Evolutionary conservation across 2,329 filamentous ascomycete species (phyloP).

Genomic region (Tolypocladium ophioglossoides): DNA sequence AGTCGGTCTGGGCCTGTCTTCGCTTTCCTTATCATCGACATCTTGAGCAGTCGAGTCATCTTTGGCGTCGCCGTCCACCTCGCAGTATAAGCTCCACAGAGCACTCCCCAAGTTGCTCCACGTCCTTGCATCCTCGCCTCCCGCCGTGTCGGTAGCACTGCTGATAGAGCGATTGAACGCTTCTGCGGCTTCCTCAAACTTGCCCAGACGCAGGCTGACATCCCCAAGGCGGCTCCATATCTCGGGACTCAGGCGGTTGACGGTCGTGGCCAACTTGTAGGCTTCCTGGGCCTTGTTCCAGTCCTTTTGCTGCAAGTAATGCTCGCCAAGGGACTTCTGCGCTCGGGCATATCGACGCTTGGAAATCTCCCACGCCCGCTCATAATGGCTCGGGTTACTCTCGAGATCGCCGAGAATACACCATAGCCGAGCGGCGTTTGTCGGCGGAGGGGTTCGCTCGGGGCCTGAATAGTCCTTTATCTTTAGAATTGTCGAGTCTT

Average conservation of each 20-base stretch:
- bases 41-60: constrained; percentile 6
- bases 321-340: constrained; percentile 75
- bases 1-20: constrained; percentile 9
- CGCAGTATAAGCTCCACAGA: constrained; percentile 58
- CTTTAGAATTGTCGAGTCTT: constrained; percentile 46
- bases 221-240: constrained; percentile 90
- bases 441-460: constrained; percentile 57
- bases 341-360: constrained; percentile 72
- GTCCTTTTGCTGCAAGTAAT: constrained; percentile 58
- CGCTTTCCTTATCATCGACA: constrained; percentile 19
- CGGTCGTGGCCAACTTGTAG: constrained; percentile 65
- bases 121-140: constrained; percentile 80
- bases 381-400: constrained; percentile 61
- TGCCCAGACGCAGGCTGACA: constrained; percentile 65
- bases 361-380: constrained; percentile 81
- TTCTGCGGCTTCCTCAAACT: constrained; percentile 70
- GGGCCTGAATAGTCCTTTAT: constrained; percentile 46
- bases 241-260: constrained; percentile 71
- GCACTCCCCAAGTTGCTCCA: constrained; percentile 93
- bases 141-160: constrained; percentile 44
- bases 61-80: constrained; percentile 24
- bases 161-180: constrained; percentile 77
- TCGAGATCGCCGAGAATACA: constrained; percentile 92
- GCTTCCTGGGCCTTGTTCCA: constrained; percentile 62
- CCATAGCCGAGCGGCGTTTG: constrained; percentile 78